Conservation (phyloP, 371 early-diverging fungal species). For the Mucor lusitanicus region DNA sequence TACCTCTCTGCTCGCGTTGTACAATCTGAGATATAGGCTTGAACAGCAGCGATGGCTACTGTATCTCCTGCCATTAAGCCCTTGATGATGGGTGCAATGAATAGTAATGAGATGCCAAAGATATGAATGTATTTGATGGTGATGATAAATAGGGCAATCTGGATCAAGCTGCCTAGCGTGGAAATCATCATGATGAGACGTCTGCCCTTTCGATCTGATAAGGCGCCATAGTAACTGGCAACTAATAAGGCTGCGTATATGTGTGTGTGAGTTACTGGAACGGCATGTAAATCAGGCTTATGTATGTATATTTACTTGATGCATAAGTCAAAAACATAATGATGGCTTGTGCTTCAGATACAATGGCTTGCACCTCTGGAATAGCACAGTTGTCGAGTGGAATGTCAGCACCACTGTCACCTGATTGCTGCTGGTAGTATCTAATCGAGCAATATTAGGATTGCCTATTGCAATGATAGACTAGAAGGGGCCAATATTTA, state of each 20-base stretch:
- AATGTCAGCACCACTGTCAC: conserved; percentile 1
- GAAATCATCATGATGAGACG: conserved; percentile 25
- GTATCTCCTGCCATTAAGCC: conserved; percentile 40
- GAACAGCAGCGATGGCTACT: conserved; percentile 32
- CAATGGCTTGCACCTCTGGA: conserved; percentile 44
- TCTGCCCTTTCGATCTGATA: conserved; percentile 44
- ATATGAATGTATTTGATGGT: conserved; percentile 25
- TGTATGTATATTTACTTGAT: conserved; percentile 22
- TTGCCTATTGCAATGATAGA: no score
- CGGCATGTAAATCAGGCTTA: no score
- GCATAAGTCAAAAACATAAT: conserved; percentile 33
- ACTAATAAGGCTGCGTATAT: conserved; percentile 29
- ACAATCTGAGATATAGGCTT: conserved; percentile 47
- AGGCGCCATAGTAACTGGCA: conserved; percentile 38
- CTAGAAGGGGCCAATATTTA: conserved; percentile 4
- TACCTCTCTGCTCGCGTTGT: conserved; percentile 24
- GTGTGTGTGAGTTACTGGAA: background rate
- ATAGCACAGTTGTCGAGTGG: conserved; percentile 38
- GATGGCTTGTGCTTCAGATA: conserved; percentile 35
- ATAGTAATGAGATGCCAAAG: conserved; percentile 32
- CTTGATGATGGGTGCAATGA: conserved; percentile 36
- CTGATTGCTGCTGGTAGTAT: conserved; percentile 22
- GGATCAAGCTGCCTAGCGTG: conserved; percentile 28
- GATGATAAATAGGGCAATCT: conserved; percentile 18
- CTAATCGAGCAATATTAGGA: background rate